Conservation (phyloP, 768 basidiomycete genomes). For the Cystobasidium ongulense region DNA sequence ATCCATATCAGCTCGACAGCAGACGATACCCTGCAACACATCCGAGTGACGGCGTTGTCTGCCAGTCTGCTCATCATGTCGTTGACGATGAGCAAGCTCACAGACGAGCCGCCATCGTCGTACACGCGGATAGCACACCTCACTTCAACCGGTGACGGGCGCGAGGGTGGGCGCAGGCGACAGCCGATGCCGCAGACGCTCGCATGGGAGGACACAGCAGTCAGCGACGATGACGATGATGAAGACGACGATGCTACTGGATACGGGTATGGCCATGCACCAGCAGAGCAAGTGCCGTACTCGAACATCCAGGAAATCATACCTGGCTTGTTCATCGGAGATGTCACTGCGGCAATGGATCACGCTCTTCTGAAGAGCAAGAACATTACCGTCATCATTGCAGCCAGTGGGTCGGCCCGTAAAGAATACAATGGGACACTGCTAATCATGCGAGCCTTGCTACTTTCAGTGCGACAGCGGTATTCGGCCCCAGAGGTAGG, state of each 20-base stretch:
- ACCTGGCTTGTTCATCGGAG: conserved; percentile 29
- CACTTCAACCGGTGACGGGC: not conserved
- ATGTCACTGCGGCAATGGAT: conserved; percentile 26
- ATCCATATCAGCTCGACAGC: too few species aligned
- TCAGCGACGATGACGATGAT: not conserved
- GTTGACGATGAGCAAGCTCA: not conserved
- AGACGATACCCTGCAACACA: not conserved
- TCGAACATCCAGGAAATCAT: conserved; percentile 30
- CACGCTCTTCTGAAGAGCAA: conserved; percentile 24
- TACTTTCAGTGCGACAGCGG: conserved; percentile 38
- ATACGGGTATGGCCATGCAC: conserved; percentile 3
- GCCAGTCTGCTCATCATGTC: not conserved
- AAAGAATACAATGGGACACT: not conserved
- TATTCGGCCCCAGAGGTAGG: conserved; percentile 35
- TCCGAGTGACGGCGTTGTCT: not conserved
- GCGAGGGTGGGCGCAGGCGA: not conserved
- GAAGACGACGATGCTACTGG: conserved; percentile 11
- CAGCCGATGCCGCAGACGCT: not conserved
- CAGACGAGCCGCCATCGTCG: not conserved
- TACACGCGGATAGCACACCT: not conserved
- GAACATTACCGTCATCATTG: conserved; percentile 35
- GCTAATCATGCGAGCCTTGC: not conserved
- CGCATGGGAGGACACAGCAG: not conserved
- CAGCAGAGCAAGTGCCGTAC: conserved; percentile 3
- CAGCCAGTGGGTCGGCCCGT: conserved; percentile 33